A percentile compares a stretch with the other conserved stretches of the same genome.
Evolutionary conservation across 352 stramenopile genomes (phyloP).

Genomic region (Phytophthora palmivora): DNA sequence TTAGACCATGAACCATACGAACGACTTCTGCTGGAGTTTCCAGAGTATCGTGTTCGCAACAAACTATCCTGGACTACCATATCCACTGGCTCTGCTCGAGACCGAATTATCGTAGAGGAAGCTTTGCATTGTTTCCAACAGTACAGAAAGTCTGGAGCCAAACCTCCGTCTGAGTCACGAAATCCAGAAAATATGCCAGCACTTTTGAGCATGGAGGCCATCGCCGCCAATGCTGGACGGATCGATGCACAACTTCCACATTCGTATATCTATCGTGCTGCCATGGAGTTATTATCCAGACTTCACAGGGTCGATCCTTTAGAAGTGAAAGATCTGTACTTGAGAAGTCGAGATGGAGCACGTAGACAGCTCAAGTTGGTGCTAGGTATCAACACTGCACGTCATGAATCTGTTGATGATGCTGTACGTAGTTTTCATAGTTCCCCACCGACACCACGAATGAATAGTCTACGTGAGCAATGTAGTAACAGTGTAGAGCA

Average conservation of each 20-base stretch:
- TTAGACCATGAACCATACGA: constrained; percentile 71
- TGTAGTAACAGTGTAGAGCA: neutral
- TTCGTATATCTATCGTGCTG: constrained; percentile 60
- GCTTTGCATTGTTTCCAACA: constrained; percentile 18
- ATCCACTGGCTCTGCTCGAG: constrained; percentile 5
- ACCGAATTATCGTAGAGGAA: constrained; percentile 17
- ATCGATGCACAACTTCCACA: constrained; percentile 52
- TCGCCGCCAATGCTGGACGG: constrained; percentile 23
- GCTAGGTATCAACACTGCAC: constrained; percentile 15
- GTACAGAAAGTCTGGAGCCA: neutral
- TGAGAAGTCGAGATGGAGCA: constrained; percentile 42
- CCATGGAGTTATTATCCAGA: constrained; percentile 59
- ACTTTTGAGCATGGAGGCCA: constrained; percentile 8
- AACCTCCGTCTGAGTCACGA: neutral
- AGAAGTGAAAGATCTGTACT: constrained; percentile 59
- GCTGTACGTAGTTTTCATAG: constrained; percentile 23
- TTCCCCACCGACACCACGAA: constrained; percentile 6
- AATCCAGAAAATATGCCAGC: constrained; percentile 6
- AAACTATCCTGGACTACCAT: constrained; percentile 59
- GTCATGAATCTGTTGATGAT: constrained; percentile 9
- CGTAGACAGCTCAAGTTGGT: constrained; percentile 37
- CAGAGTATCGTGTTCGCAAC: constrained; percentile 67
- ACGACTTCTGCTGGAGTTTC: constrained; percentile 65
- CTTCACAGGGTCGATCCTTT: constrained; percentile 51
- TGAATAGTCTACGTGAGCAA: neutral